These are phyloP conservation scores for Gyrodon lividus DNA, from an alignment of 768 basidiomycete species.

Conservation along the genomic window DNA sequence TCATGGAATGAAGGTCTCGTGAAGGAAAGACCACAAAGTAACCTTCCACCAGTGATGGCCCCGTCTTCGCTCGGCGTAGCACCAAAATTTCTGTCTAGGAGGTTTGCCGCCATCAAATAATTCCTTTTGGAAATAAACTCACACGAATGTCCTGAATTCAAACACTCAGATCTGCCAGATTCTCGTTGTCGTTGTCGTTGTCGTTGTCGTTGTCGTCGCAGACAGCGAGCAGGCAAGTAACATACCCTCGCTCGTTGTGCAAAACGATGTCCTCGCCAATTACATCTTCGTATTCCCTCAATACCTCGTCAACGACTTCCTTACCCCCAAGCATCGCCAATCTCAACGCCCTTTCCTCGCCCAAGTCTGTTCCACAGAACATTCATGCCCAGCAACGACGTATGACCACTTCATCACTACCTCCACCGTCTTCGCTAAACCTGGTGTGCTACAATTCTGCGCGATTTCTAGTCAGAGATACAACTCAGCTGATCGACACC, in stretches of 20 bases:
- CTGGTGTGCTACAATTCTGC: conserved; percentile 29
- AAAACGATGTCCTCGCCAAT: conserved; percentile 22
- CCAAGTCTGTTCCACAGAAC: conserved; percentile 20
- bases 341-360: conserved; percentile 32
- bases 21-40: conserved; percentile 1
- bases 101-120: not conserved
- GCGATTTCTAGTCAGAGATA: conserved; percentile 1
- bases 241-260: conserved; percentile 17
- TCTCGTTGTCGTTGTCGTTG: conserved; percentile 1
- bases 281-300: conserved; percentile 22
- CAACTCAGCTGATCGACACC: conserved; percentile 12
- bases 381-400: conserved; percentile 34
- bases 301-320: conserved; percentile 33
- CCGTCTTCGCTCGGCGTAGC: conserved; percentile 9
- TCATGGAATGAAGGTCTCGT: conserved; percentile 27
- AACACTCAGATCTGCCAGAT: conserved; percentile 12
- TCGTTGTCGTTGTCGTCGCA: conserved; percentile 26
- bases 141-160: conserved; percentile 15
- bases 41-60: conserved; percentile 12
- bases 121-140: conserved; percentile 22
- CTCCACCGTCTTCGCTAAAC: conserved; percentile 41
- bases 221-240: conserved; percentile 27
- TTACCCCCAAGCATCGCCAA: conserved; percentile 33
- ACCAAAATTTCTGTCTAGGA: conserved; percentile 29
- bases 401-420: conserved; percentile 36